Conservation (phyloP, 2,329 filamentous ascomycete species). For the Fusarium pseudocircinatum region DNA sequence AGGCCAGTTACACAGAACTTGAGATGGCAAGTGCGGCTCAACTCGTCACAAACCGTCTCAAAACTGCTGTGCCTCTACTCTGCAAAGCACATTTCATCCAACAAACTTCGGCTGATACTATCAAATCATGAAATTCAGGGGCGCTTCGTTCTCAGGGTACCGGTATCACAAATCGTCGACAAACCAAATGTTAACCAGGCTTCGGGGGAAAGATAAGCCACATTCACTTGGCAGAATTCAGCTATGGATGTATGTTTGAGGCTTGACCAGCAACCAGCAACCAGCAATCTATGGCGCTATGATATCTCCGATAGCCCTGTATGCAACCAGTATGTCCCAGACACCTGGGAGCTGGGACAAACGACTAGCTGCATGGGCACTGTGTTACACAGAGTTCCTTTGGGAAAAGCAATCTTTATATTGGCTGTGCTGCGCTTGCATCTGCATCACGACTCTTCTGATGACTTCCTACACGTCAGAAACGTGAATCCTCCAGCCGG, state of each 20-base stretch:
- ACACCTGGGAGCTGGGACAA: slow-evolving; percentile 10
- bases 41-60: background rate
- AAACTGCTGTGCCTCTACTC: slow-evolving; percentile 8
- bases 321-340: slow-evolving; percentile 11
- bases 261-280: background rate
- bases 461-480: background rate
- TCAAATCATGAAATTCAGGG: background rate
- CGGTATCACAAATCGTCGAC: background rate
- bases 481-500: slow-evolving; percentile 4
- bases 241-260: background rate
- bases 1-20: background rate
- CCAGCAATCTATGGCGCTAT: background rate
- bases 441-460: background rate
- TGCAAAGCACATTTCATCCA: background rate
- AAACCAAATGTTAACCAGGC: slow-evolving; percentile 12
- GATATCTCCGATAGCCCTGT: slow-evolving; percentile 22
- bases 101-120: background rate
- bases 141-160: background rate
- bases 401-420: slow-evolving; percentile 14
- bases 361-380: background rate
- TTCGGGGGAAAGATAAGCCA: background rate
- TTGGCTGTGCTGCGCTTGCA: slow-evolving; percentile 4
- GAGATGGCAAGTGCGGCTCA: slow-evolving; percentile 9
- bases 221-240: slow-evolving; percentile 1
- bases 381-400: background rate